Base-by-base conservation (phyloP, 208 protist genomes). In the Trypanosoma rangeli region DNA sequence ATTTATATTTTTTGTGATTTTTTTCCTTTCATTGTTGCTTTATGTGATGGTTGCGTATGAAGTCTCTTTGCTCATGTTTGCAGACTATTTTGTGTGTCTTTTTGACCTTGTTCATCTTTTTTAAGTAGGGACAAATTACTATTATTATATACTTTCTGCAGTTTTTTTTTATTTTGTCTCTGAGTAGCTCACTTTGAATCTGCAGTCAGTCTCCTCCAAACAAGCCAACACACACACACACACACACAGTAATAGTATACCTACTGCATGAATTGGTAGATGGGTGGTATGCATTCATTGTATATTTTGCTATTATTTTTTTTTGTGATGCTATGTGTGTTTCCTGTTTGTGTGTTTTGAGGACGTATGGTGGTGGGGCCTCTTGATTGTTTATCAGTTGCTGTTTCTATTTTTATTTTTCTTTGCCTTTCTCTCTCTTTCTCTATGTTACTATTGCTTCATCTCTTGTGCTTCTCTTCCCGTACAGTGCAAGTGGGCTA, bases 81-180 rank as follows among this genome's bases (percentile, higher is more conserved):
- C 20, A 0, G 15, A 29, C n/a, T 29, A 22, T 20, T 1, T 57
- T 66, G 46, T 49, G 5, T 49, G 65, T 53, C 20, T 44, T 56
- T 42, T 58, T 39, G 5, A 66, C 46, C 53, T 71, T 31, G 7
- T 76, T 69, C 62, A 31, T 58, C 52, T 52, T 44, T 31, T 63
- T 64, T 76, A 7, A 37, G 33, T 37, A 7, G 7, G 33, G 33
- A n/a, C n/a, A n/a, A n/a, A n/a, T n/a, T n/a, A n/a, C n/a, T n/a
- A n/a, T n/a, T n/a, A n/a, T n/a, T n/a, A n/a, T n/a, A n/a, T 50
- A 58, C 64, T 42, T 16, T 18, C n/a, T 28, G 8, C 49, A 18
- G 16, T 65, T 29, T 74, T 52, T n/a, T n/a, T n/a, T n/a, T n/a
- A n/a, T n/a, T n/a, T n/a, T 18, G 33, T 50, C 20, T 33, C 37